These are phyloP conservation scores for Chenopodium album DNA, from an alignment of 148 eudicot genomes.

Conservation along the genomic window DNA sequence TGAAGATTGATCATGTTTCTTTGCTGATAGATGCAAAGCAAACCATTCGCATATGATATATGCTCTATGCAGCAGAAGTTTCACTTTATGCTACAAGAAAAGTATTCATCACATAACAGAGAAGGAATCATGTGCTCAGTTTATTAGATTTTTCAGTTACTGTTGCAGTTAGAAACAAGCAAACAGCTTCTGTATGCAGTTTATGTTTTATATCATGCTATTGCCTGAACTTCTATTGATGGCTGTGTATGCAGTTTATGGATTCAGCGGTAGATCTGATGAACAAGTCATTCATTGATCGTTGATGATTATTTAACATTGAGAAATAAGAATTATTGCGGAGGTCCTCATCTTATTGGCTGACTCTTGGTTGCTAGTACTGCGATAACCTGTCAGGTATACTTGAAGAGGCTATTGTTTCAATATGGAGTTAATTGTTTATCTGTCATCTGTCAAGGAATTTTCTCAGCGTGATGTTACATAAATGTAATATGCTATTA, in stretches of 20 bases:
- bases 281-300: slow-evolving; percentile 75
- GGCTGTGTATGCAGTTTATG: slow-evolving; percentile 60
- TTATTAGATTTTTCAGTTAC: too few species aligned
- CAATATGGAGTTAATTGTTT: neutral
- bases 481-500: slow-evolving; percentile 7
- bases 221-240: slow-evolving; percentile 4
- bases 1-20: neutral
- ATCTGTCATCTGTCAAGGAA: slow-evolving; percentile 7
- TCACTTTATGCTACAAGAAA: neutral
- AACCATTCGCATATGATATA: neutral
- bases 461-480: slow-evolving; percentile 14
- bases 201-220: neutral
- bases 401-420: slow-evolving; percentile 2
- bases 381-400: slow-evolving; percentile 8
- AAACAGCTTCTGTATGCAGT: too few species aligned
- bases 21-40: neutral
- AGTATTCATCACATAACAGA: neutral
- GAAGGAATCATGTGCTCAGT: neutral
- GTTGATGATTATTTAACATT: slow-evolving; percentile 24
- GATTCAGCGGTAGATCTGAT: slow-evolving; percentile 85
- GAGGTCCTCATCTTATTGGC: slow-evolving; percentile 16
- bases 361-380: neutral
- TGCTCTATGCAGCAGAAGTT: neutral
- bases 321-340: neutral
- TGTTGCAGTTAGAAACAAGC: too few species aligned